A percentile compares a stretch with the other conserved stretches of the same genome.
Conservation (phyloP, 441 rosid genomes). For the Dalechampia spathulata region DNA sequence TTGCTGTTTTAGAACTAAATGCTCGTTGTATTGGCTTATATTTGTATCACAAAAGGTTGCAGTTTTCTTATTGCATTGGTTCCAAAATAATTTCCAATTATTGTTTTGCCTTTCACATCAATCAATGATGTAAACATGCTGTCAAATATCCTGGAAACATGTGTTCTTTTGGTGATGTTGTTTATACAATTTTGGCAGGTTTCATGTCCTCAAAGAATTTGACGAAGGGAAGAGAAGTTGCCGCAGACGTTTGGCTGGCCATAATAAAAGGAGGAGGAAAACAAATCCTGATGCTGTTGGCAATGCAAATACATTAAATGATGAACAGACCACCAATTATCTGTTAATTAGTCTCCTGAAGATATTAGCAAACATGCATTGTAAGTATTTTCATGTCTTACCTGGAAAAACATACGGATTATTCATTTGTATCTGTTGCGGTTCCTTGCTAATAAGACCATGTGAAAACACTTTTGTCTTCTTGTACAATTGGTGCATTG, state of each 20-base stretch:
- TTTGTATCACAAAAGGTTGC: background rate
- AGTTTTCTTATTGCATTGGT: background rate
- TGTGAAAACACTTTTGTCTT: no score
- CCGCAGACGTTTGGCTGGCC: conserved; percentile 98
- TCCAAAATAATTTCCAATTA: background rate
- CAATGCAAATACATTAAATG: conserved; percentile 43
- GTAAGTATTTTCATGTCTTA: conserved; percentile 47
- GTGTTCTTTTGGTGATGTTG: conserved; percentile 2
- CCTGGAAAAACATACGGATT: background rate
- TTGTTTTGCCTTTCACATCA: background rate
- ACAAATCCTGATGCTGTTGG: conserved; percentile 61
- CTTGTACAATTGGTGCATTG: no score
- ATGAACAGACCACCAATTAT: conserved; percentile 72
- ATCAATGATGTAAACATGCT: background rate
- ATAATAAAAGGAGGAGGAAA: conserved; percentile 89
- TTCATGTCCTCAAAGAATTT: conserved; percentile 93
- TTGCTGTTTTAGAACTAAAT: background rate
- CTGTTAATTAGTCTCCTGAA: conserved; percentile 67
- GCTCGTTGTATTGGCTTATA: background rate
- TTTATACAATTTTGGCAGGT: conserved; percentile 37
- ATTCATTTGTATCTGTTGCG: background rate
- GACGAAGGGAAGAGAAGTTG: conserved; percentile 99
- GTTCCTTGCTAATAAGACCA: no score
- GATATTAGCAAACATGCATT: conserved; percentile 77
- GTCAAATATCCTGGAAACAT: background rate